Evolutionary conservation across 495 filamentous ascomycete genomes (phyloP).

Genomic region (Aspergillus affinis): DNA sequence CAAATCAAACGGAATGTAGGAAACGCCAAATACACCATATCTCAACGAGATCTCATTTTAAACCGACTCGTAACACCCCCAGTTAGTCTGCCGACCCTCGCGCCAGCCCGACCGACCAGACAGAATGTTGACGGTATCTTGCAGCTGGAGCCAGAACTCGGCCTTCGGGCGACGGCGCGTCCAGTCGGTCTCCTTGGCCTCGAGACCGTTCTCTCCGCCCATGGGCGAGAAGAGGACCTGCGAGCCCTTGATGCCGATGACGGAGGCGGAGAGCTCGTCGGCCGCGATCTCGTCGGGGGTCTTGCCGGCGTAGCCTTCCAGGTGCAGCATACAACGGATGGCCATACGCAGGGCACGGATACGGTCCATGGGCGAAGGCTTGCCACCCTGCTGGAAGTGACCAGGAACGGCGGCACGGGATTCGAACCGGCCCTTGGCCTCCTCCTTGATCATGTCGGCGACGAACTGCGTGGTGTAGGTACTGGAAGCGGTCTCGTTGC

Average conservation of each 20-base stretch:
- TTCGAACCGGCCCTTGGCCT: slow-evolving; percentile 89
- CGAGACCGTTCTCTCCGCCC: slow-evolving; percentile 59
- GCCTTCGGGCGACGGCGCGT: slow-evolving; percentile 76
- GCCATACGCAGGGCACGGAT: slow-evolving; percentile 88
- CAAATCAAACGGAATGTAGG: neutral
- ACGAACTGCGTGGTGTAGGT: slow-evolving; percentile 92
- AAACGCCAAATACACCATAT: neutral
- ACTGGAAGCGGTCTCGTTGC: slow-evolving; percentile 87
- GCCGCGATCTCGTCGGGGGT: slow-evolving; percentile 64
- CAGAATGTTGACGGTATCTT: slow-evolving; percentile 79
- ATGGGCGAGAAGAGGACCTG: slow-evolving; percentile 84
- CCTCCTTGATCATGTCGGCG: slow-evolving; percentile 91
- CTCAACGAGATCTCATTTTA: neutral
- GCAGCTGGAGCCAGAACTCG: slow-evolving; percentile 83
- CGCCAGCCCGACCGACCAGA: slow-evolving; percentile 60
- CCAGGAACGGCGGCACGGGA: slow-evolving; percentile 91
- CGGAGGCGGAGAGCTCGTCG: slow-evolving; percentile 67
- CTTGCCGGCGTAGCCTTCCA: slow-evolving; percentile 73
- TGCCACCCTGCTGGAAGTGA: slow-evolving; percentile 95
- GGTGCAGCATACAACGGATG: slow-evolving; percentile 84
- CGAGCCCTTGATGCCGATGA: slow-evolving; percentile 92
- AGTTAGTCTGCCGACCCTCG: neutral
- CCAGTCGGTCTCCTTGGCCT: slow-evolving; percentile 92
- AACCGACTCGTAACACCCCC: neutral
- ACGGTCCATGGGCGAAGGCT: slow-evolving; percentile 92